phyloP scores from a whole-genome alignment of 2,329 filamentous ascomycete species.

The Aspergillus pseudoviridinutans region DNA sequence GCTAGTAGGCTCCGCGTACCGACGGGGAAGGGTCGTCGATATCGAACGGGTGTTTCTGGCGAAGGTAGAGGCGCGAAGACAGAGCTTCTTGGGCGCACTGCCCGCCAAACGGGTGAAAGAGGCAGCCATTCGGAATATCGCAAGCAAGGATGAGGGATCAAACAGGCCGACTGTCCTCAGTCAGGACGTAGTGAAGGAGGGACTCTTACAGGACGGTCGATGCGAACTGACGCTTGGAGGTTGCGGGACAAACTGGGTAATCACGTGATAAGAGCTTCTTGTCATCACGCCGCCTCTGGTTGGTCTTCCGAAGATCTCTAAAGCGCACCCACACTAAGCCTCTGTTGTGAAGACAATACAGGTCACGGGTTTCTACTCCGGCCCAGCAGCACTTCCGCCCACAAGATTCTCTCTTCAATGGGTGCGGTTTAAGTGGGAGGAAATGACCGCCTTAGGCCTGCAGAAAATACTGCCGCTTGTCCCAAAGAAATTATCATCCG shows the following conservation, averaged over 20 bases:
- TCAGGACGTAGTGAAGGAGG: conserved; percentile 36
- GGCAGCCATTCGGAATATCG: conserved; percentile 52
- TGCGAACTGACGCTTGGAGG: conserved; percentile 27
- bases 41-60: conserved; percentile 48
- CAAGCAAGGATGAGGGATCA: conserved; percentile 16
- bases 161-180: conserved; percentile 29
- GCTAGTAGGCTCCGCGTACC: conserved; percentile 48
- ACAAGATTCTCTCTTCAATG: neutral
- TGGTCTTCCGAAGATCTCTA: conserved; percentile 22
- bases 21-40: conserved; percentile 53
- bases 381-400: neutral
- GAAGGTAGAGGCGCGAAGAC: conserved; percentile 49
- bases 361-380: neutral
- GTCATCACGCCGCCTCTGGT: conserved; percentile 35
- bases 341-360: neutral
- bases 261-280: conserved; percentile 33
- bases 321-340: conserved; percentile 9
- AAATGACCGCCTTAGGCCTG: conserved; percentile 23
- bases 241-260: conserved; percentile 32
- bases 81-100: conserved; percentile 57
- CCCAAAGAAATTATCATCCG: conserved; percentile 31
- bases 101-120: conserved; percentile 58
- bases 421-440: conserved; percentile 16
- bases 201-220: conserved; percentile 28
- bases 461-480: conserved; percentile 25